Base-by-base conservation (phyloP, 202 grass and related monocot species). In the Zoysia matrella region DNA sequence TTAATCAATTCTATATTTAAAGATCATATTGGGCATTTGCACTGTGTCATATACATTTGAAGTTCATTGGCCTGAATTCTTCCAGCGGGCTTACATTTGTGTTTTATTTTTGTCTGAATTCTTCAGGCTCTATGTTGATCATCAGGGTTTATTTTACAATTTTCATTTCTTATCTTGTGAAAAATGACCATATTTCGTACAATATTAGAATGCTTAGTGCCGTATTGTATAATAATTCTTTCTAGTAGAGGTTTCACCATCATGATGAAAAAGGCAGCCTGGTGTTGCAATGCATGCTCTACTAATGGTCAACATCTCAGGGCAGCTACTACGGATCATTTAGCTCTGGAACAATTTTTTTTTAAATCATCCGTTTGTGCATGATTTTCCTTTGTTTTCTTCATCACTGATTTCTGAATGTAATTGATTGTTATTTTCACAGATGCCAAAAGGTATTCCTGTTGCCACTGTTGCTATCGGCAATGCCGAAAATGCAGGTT, bases 401-500 rank as follows among this genome's bases (percentile, higher is more conserved):
- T 47, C 2, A 5, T 12, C 6, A 50, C 18, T 44, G 1, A 61
- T 62, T 84, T 80, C 64, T 13, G 30, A 14, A 55, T 7, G 8
- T 74, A 82, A 13, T 67, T 89, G 47, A 81, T 53, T 74, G 48
- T 8, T 12, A 71, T 71, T 83, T n/a, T 75, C 16, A 58, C 85
- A 99, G 92, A 95, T 99, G 93, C 89, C 93, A 2, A 99, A 95
- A 84, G 93, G 93, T 86, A 90, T 95, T 79, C 93, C 96, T 53
- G 92, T 99, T 81, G 87, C 83, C 39, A 87, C 91, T 50, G 22
- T 93, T 85, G 90, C 90, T 58, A 93, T 95, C 40, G 90, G 85
- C 75, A 99, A 94, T 85, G 92, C 90, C 2, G 82, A 90, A 83
- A 98, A 98, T 93, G 95, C 92, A 66, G 93, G 90, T 78, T 80